phyloP scores from a whole-genome alignment of 306 rosid species.

The Vicia faba region DNA sequence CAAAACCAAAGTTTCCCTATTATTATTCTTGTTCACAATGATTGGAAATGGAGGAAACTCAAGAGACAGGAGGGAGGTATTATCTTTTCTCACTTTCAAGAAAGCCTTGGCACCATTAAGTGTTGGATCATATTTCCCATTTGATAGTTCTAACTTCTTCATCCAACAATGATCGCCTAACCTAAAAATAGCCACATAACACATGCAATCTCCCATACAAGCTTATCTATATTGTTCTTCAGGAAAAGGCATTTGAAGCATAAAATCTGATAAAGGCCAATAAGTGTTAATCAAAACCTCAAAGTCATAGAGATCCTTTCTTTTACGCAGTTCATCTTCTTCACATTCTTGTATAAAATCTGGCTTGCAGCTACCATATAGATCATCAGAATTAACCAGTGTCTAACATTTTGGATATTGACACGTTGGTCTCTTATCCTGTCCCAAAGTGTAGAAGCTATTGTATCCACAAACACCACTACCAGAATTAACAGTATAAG shows the following conservation, averaged over 20 bases:
- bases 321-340: conserved; percentile 29
- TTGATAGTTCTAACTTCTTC: conserved; percentile 52
- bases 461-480: conserved; percentile 50
- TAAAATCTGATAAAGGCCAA: conserved; percentile 48
- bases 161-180: conserved; percentile 46
- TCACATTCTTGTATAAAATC: conserved; percentile 46
- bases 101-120: conserved; percentile 41
- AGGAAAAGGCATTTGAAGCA: conserved; percentile 3
- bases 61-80: not conserved
- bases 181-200: conserved; percentile 45
- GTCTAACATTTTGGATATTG: conserved; percentile 46
- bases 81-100: conserved; percentile 48
- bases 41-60: conserved; percentile 1
- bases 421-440: conserved; percentile 37
- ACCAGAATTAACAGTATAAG: rapidly evolving
- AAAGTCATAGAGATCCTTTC: conserved; percentile 27
- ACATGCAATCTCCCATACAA: conserved; percentile 57
- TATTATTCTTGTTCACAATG: conserved; percentile 35
- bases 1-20: conserved; percentile 32
- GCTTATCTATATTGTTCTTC: conserved; percentile 41
- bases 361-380: conserved; percentile 44
- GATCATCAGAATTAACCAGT: conserved; percentile 38
- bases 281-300: conserved; percentile 23
- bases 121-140: conserved; percentile 37
- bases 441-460: conserved; percentile 28